phyloP scores from a whole-genome alignment of 495 filamentous ascomycete species.

The Rusavskia elegans region DNA sequence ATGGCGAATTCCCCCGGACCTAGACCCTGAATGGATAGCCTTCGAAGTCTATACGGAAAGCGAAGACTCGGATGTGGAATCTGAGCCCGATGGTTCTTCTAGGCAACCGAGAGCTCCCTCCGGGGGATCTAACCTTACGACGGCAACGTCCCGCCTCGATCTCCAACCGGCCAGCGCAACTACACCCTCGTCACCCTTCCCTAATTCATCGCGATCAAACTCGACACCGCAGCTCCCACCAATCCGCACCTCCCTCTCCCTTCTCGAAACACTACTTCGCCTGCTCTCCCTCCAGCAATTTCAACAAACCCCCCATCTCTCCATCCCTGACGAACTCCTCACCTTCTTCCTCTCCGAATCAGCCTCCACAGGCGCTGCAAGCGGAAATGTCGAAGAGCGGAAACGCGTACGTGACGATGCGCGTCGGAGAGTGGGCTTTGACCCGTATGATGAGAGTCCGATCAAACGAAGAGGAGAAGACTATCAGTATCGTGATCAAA shows the following conservation, averaged over 20 bases:
- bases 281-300: conserved; percentile 91
- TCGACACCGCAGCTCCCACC: conserved; percentile 21
- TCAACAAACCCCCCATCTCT: conserved; percentile 81
- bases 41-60: conserved; percentile 71
- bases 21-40: conserved; percentile 93
- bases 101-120: conserved; percentile 13
- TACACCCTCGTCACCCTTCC: conserved; percentile 15
- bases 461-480: conserved; percentile 48
- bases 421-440: conserved; percentile 70
- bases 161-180: conserved; percentile 2
- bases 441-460: conserved; percentile 62
- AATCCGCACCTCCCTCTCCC: conserved; percentile 73
- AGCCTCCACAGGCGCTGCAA: conserved; percentile 53
- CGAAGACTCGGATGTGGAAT: conserved; percentile 42
- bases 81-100: conserved; percentile 28
- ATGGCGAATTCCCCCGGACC: conserved; percentile 57
- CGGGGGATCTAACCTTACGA: conserved; percentile 25
- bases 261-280: conserved; percentile 87
- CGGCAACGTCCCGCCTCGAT: conserved; percentile 21
- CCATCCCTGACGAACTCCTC: conserved; percentile 87
- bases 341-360: conserved; percentile 88
- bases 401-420: conserved; percentile 57
- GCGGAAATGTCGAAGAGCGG: conserved; percentile 52
- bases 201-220: conserved; percentile 18
- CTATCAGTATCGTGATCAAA: conserved; percentile 28